A percentile compares a stretch with the other conserved stretches of the same genome.
Evolutionary conservation across 2,329 filamentous ascomycete species (phyloP).

Genomic region (Nannizziopsis barbatae): DNA sequence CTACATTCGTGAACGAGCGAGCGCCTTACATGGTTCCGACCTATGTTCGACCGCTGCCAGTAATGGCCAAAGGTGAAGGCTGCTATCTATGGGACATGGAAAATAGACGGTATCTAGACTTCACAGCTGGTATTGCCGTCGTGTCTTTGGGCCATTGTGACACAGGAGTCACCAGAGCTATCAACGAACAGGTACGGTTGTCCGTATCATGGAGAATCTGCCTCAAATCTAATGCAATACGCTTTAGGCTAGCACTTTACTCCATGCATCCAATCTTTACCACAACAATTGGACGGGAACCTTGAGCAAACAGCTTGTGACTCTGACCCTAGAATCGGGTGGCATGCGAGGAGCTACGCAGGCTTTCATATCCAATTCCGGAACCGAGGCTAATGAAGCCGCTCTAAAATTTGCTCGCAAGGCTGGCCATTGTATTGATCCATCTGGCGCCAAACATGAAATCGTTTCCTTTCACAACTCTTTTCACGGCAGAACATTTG

Average conservation of each 20-base stretch:
- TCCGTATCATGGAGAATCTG: not conserved
- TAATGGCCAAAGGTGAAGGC: constrained; percentile 80
- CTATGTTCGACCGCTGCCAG: constrained; percentile 77
- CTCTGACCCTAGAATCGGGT: constrained; percentile 66
- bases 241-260: constrained; percentile 54
- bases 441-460: constrained; percentile 63
- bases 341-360: constrained; percentile 69
- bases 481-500: constrained; percentile 97
- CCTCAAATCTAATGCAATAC: not conserved
- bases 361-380: constrained; percentile 92
- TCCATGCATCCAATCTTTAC: constrained; percentile 93
- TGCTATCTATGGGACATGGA: constrained; percentile 85
- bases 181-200: constrained; percentile 59
- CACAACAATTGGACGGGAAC: constrained; percentile 92
- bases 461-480: constrained; percentile 83
- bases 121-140: constrained; percentile 92
- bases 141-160: constrained; percentile 88
- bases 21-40: constrained; percentile 89
- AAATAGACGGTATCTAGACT: constrained; percentile 80
- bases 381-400: constrained; percentile 93
- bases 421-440: constrained; percentile 63
- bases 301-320: constrained; percentile 72
- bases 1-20: constrained; percentile 61
- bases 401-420: constrained; percentile 96
- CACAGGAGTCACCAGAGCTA: constrained; percentile 59